These are phyloP conservation scores for Salvia splendens DNA, from an alignment of 257 asterid genomes.

Conservation along the genomic window DNA sequence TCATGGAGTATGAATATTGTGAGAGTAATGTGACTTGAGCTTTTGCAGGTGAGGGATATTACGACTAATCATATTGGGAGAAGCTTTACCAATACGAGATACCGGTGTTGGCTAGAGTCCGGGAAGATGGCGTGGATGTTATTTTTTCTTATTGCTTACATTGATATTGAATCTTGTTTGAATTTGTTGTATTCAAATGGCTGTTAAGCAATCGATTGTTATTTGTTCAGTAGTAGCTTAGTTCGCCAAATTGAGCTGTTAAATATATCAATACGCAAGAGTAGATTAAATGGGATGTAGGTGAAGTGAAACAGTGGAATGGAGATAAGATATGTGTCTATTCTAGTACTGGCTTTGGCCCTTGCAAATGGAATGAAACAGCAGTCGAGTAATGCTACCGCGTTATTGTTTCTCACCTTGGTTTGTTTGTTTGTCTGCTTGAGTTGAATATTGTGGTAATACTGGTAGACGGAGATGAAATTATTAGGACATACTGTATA, in stretches of 20 bases:
- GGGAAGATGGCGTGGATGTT: conserved; percentile 84
- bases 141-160: background rate
- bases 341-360: background rate
- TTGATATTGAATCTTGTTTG: conserved; percentile 11
- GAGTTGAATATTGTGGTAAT: background rate
- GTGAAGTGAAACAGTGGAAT: conserved; percentile 10
- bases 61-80: conserved; percentile 82
- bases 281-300: background rate
- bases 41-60: conserved; percentile 71
- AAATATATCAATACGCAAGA: background rate
- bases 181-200: conserved; percentile 2
- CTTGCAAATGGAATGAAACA: background rate
- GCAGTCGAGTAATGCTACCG: background rate
- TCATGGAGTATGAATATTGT: conserved; percentile 1
- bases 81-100: conserved; percentile 92
- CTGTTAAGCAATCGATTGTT: conserved; percentile 4
- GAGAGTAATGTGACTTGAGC: conserved; percentile 17
- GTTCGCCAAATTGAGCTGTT: background rate
- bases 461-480: background rate
- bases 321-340: background rate
- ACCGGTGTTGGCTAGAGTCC: conserved; percentile 79
- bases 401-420: background rate
- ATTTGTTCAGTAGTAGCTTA: background rate
- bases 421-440: background rate
- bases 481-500: background rate